Percentiles rank a stretch among this genome's conserved stretches.
These are phyloP conservation scores for Xylaria intraflava DNA, from an alignment of 495 filamentous ascomycete species.

Conservation along the genomic window DNA sequence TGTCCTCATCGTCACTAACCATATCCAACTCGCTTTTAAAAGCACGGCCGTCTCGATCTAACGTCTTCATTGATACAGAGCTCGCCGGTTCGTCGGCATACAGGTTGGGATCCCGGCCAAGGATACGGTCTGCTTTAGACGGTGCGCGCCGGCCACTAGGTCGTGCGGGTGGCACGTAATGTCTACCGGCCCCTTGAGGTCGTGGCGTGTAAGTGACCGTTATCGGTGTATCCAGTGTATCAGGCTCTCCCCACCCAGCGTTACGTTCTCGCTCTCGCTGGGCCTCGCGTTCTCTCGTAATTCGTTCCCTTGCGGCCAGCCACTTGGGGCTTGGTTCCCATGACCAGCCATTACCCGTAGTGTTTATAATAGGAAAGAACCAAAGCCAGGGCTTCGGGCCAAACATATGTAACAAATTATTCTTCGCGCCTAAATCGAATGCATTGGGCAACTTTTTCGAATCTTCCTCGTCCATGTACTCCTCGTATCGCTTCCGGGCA, in stretches of 20 bases:
- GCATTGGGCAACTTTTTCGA: slow-evolving; percentile 81
- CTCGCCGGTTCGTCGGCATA: slow-evolving; percentile 35
- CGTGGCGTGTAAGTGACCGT: slow-evolving; percentile 7
- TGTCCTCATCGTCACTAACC: slow-evolving; percentile 21
- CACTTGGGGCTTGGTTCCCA: slow-evolving; percentile 81
- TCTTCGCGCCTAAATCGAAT: slow-evolving; percentile 77
- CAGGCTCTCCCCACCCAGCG: slow-evolving; percentile 49
- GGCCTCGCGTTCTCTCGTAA: slow-evolving; percentile 52
- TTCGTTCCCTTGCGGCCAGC: slow-evolving; percentile 56
- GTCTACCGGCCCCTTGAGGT: slow-evolving; percentile 24
- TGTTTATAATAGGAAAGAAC: slow-evolving; percentile 75
- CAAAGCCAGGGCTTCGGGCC: slow-evolving; percentile 63
- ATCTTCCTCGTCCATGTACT: slow-evolving; percentile 84
- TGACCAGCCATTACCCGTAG: slow-evolving; percentile 85
- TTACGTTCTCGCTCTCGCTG: slow-evolving; percentile 51
- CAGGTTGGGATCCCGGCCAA: slow-evolving; percentile 44
- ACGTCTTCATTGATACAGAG: slow-evolving; percentile 34
- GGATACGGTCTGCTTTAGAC: slow-evolving; percentile 44
- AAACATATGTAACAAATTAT: slow-evolving; percentile 79
- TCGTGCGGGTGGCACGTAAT: slow-evolving; percentile 18
- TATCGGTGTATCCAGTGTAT: slow-evolving; percentile 6
- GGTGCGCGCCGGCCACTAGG: slow-evolving; percentile 25
- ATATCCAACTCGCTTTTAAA: slow-evolving; percentile 20
- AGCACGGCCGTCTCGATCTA: slow-evolving; percentile 31
- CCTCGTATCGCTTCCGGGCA: slow-evolving; percentile 66